Percentiles rank a stretch among this genome's conserved stretches.
Evolutionary conservation across 805 yeast genomes (phyloP).

Genomic region (Cyberlindnera suaveolens): DNA sequence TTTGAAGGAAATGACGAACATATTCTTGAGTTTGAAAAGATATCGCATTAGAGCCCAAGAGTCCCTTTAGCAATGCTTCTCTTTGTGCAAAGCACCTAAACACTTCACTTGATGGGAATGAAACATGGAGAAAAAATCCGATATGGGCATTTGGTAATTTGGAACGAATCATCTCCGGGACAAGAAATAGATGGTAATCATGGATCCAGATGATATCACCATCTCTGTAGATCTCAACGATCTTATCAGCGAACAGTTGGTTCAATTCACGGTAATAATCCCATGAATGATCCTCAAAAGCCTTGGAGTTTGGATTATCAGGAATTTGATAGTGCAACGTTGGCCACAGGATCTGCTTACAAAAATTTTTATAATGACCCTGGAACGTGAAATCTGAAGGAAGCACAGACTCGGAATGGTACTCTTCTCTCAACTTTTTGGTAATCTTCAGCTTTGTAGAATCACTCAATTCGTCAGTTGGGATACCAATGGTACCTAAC

Average conservation of each 20-base stretch:
- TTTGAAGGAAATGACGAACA: slow-evolving; percentile 88
- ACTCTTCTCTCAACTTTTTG: slow-evolving; percentile 37
- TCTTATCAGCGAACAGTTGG: slow-evolving; percentile 70
- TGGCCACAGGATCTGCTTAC: slow-evolving; percentile 96
- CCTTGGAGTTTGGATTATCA: slow-evolving; percentile 88
- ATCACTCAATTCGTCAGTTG: slow-evolving; percentile 73
- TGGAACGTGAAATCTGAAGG: slow-evolving; percentile 76
- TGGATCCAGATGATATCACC: slow-evolving; percentile 89
- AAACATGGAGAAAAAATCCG: slow-evolving; percentile 87
- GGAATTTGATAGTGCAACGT: slow-evolving; percentile 92
- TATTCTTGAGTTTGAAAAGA: slow-evolving; percentile 92
- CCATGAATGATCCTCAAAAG: slow-evolving; percentile 96
- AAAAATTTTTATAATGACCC: slow-evolving; percentile 87
- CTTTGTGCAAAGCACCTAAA: slow-evolving; percentile 92
- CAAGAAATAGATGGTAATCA: slow-evolving; percentile 85
- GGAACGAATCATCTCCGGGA: slow-evolving; percentile 78
- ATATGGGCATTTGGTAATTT: slow-evolving; percentile 76
- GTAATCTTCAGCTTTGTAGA: slow-evolving; percentile 50
- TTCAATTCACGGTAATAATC: slow-evolving; percentile 71
- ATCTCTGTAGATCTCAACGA: slow-evolving; percentile 58
- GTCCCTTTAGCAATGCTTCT: slow-evolving; percentile 65
- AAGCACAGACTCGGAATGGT: slow-evolving; percentile 57
- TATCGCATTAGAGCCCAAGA: slow-evolving; percentile 83
- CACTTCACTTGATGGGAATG: slow-evolving; percentile 94
- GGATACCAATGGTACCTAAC: slow-evolving; percentile 92